A percentile compares a stretch with the other conserved stretches of the same genome.
These are phyloP conservation scores for Aspergillus heteromorphus DNA, from an alignment of 495 filamentous ascomycete species.

Conservation along the genomic window DNA sequence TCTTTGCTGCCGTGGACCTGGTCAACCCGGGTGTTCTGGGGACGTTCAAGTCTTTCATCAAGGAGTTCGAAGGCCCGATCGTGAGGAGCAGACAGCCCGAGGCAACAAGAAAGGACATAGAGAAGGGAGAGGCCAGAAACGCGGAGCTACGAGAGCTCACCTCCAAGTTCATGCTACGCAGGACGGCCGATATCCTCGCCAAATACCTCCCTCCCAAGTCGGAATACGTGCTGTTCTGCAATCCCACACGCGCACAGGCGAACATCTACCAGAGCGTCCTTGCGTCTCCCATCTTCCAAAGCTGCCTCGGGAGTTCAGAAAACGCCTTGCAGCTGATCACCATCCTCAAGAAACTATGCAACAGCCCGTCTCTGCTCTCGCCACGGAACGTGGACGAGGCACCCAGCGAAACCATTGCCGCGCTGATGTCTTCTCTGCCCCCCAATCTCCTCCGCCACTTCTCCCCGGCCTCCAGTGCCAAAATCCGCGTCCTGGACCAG, in stretches of 20 bases:
- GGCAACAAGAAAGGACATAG: slow-evolving; percentile 58
- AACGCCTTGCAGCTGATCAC: slow-evolving; percentile 72
- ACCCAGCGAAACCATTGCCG: slow-evolving; percentile 34
- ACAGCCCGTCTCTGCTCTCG: slow-evolving; percentile 64
- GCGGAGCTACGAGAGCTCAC: slow-evolving; percentile 66
- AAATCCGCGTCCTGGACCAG: slow-evolving; percentile 66
- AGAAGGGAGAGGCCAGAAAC: slow-evolving; percentile 65
- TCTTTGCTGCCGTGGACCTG: slow-evolving; percentile 74
- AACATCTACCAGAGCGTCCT: slow-evolving; percentile 66
- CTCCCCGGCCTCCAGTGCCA: slow-evolving; percentile 57
- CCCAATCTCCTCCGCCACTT: slow-evolving; percentile 51
- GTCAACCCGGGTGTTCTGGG: slow-evolving; percentile 73
- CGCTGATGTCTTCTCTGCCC: slow-evolving; percentile 55
- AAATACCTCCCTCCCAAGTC: slow-evolving; percentile 73
- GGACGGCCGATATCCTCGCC: slow-evolving; percentile 69
- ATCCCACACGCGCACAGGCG: slow-evolving; percentile 62
- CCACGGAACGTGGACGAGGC: slow-evolving; percentile 34
- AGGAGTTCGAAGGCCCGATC: slow-evolving; percentile 69
- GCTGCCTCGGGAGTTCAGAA: slow-evolving; percentile 59
- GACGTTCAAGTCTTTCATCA: slow-evolving; percentile 62
- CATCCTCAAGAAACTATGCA: slow-evolving; percentile 77
- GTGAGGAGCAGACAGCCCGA: slow-evolving; percentile 67
- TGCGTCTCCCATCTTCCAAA: slow-evolving; percentile 62
- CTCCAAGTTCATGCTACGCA: slow-evolving; percentile 67
- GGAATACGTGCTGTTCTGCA: slow-evolving; percentile 73